Conservation (phyloP, 2,329 filamentous ascomycete genomes). For the Microsporum canis region DNA sequence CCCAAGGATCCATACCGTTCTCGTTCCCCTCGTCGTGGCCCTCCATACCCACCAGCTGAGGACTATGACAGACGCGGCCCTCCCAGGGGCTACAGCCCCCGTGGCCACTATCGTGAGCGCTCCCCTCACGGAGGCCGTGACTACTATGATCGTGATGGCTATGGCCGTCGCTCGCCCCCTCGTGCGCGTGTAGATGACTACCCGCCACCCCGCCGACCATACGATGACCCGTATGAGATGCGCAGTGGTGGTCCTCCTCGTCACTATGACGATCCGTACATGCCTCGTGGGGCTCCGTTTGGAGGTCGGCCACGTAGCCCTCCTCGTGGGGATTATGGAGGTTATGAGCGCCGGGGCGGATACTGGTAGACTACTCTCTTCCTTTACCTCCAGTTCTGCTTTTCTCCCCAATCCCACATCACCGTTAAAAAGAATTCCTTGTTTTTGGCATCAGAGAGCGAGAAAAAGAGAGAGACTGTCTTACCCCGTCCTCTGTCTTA, state of each 20-base stretch:
- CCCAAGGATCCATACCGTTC: slow-evolving; percentile 63
- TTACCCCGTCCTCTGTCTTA: slow-evolving; percentile 1
- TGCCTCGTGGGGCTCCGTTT: slow-evolving; percentile 42
- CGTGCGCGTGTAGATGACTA: slow-evolving; percentile 61
- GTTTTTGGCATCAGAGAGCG: background rate
- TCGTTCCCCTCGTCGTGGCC: slow-evolving; percentile 61
- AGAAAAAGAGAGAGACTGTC: background rate
- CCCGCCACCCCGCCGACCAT: slow-evolving; percentile 44
- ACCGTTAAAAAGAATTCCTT: background rate
- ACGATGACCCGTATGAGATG: slow-evolving; percentile 51
- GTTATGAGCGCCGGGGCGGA: slow-evolving; percentile 32
- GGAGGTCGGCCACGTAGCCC: slow-evolving; percentile 33
- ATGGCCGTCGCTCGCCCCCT: slow-evolving; percentile 68
- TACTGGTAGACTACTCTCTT: slow-evolving; percentile 33
- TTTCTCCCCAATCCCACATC: background rate
- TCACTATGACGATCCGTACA: slow-evolving; percentile 50
- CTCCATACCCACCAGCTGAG: slow-evolving; percentile 50
- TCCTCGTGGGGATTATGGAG: slow-evolving; percentile 31
- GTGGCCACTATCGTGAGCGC: slow-evolving; percentile 75
- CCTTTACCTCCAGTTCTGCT: slow-evolving; percentile 20
- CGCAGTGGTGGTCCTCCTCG: slow-evolving; percentile 36
- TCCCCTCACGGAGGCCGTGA: slow-evolving; percentile 65
- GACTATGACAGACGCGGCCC: slow-evolving; percentile 78
- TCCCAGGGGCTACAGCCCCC: slow-evolving; percentile 72
- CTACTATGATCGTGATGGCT: slow-evolving; percentile 72